phyloP scores from a whole-genome alignment of 805 yeast genomes.

The Cyberlindnera euphorbiae region DNA sequence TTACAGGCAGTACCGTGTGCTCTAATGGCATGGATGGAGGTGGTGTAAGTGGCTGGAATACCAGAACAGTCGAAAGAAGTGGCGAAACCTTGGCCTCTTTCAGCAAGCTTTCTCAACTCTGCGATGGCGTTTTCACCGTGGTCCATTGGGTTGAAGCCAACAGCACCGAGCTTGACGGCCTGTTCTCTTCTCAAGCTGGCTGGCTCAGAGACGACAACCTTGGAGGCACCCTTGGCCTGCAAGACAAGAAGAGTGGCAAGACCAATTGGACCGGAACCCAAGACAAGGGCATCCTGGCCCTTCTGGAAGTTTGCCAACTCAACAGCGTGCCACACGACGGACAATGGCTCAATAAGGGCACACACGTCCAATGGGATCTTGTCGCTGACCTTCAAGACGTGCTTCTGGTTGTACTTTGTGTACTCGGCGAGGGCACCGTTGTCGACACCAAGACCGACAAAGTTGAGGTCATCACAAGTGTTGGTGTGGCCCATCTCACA shows the following conservation, averaged over 20 bases:
- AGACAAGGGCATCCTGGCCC: constrained; percentile 44
- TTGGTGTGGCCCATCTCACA: constrained; percentile 42
- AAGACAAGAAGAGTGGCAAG: constrained; percentile 50
- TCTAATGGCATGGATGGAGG: constrained; percentile 35
- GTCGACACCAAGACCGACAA: constrained; percentile 45
- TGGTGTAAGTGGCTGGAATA: constrained; percentile 39
- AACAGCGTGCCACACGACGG: constrained; percentile 58
- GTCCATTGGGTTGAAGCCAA: constrained; percentile 38
- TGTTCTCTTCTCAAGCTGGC: constrained; percentile 55
- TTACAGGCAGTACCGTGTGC: constrained; percentile 42
- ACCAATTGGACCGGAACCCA: constrained; percentile 65
- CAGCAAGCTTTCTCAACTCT: constrained; percentile 32
- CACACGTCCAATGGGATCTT: constrained; percentile 46
- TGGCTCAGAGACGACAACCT: constrained; percentile 57
- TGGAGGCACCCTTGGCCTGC: constrained; percentile 43
- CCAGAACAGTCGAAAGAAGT: constrained; percentile 53
- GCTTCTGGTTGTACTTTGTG: constrained; percentile 35
- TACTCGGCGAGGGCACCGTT: constrained; percentile 46
- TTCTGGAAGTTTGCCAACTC: constrained; percentile 38
- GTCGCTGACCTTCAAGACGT: constrained; percentile 36
- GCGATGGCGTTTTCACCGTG: constrained; percentile 29
- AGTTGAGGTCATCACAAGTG: constrained; percentile 39
- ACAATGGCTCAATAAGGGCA: constrained; percentile 54
- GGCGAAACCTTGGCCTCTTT: constrained; percentile 42
- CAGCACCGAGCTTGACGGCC: constrained; percentile 45